Evolutionary conservation across 345 rosid species (phyloP).

Genomic region (Euphorbia peplus): DNA sequence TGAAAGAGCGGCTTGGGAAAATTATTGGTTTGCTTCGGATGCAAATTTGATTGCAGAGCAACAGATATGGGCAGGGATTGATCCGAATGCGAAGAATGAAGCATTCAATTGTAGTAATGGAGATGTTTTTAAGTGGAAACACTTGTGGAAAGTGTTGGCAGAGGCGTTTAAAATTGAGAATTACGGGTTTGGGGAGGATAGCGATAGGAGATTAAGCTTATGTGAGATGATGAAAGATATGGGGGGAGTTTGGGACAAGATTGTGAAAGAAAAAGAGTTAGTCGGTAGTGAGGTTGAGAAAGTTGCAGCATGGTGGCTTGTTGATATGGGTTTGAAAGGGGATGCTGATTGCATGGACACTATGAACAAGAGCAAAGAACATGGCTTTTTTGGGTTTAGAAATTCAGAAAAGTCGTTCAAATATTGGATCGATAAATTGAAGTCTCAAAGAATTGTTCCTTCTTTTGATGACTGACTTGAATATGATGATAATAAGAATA

Average conservation of each 20-base stretch:
- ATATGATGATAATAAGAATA: too few species aligned
- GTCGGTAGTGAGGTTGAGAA: neutral
- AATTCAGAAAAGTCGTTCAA: conserved; percentile 53
- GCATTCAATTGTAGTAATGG: conserved; percentile 71
- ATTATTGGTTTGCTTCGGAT: conserved; percentile 41
- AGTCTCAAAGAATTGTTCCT: conserved; percentile 23
- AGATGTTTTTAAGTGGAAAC: conserved; percentile 79
- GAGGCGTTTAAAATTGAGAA: conserved; percentile 75
- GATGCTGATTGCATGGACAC: conserved; percentile 16
- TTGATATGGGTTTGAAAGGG: conserved; percentile 28
- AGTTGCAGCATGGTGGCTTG: conserved; percentile 47
- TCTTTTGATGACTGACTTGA: neutral
- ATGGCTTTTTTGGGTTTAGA: conserved; percentile 77
- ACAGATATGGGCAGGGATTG: conserved; percentile 78
- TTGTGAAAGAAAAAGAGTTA: conserved; percentile 51
- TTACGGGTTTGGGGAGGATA: conserved; percentile 61
- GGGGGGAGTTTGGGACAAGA: conserved; percentile 65
- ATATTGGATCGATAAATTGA: conserved; percentile 26
- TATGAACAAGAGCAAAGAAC: conserved; percentile 82
- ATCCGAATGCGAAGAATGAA: conserved; percentile 50
- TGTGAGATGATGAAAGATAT: conserved; percentile 62
- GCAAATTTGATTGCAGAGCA: conserved; percentile 75
- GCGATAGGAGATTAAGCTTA: conserved; percentile 40
- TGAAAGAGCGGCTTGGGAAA: conserved; percentile 50
- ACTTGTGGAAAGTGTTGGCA: conserved; percentile 66